Percentiles rank a stretch among this genome's conserved stretches.
These are phyloP conservation scores for Ganoderma resinaceum DNA, from an alignment of 1,284 basidiomycete species.

Conservation along the genomic window DNA sequence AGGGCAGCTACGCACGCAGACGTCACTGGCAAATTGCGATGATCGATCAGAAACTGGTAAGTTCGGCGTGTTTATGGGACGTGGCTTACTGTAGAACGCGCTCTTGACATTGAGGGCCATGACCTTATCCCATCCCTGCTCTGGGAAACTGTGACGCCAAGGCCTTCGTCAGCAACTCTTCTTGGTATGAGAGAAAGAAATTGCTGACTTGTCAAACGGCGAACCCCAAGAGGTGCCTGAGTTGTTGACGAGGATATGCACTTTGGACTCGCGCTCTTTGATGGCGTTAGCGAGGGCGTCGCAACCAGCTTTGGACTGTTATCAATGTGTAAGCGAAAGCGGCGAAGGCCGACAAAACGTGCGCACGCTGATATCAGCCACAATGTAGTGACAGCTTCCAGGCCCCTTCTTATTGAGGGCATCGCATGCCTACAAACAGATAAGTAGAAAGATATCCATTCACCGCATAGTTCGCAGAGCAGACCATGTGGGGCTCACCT, in stretches of 20 bases:
- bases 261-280: constrained; percentile 69
- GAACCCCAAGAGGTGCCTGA: constrained; percentile 85
- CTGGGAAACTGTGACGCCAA: constrained; percentile 58
- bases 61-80: not conserved
- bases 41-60: not conserved
- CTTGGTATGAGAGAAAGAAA: not conserved
- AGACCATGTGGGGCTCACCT: constrained; percentile 49
- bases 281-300: constrained; percentile 75
- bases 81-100: constrained; percentile 73
- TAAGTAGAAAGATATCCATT: not conserved
- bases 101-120: constrained; percentile 83
- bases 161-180: too few species aligned
- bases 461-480: not conserved
- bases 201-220: constrained; percentile 58
- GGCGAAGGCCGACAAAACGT: not conserved
- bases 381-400: constrained; percentile 72
- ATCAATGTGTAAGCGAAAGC: not conserved
- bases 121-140: constrained; percentile 87
- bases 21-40: constrained; percentile 55
- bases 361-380: constrained; percentile 72
- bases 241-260: constrained; percentile 86
- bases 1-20: constrained; percentile 55
- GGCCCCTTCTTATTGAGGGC: constrained; percentile 65
- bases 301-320: constrained; percentile 80
- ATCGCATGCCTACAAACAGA: constrained; percentile 53